phyloP scores from a whole-genome alignment of 371 early-diverging fungal genomes.

The Thermomucor indicae-seudaticae region DNA sequence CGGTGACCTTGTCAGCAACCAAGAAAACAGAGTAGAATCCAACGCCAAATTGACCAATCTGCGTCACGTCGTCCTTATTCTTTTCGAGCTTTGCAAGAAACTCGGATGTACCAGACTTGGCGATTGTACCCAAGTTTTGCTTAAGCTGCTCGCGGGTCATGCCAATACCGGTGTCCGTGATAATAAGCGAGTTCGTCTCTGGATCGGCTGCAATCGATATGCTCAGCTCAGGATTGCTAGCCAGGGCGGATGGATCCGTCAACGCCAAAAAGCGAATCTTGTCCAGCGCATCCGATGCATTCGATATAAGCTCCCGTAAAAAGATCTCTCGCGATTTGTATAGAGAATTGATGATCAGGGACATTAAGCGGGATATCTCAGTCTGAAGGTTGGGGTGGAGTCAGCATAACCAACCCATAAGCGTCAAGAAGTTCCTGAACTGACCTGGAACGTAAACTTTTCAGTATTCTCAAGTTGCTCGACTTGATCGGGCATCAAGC shows the following conservation, averaged over 20 bases:
- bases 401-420: not conserved
- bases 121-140: slow-evolving; percentile 94
- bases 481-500: slow-evolving; percentile 24
- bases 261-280: slow-evolving; percentile 84
- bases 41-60: slow-evolving; percentile 99
- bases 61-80: slow-evolving; percentile 53
- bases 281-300: slow-evolving; percentile 94
- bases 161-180: slow-evolving; percentile 94
- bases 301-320: slow-evolving; percentile 95
- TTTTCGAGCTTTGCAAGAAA: slow-evolving; percentile 72
- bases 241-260: slow-evolving; percentile 62
- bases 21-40: slow-evolving; percentile 95
- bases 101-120: slow-evolving; percentile 87
- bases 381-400: slow-evolving; percentile 33
- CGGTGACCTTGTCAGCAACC: slow-evolving; percentile 95
- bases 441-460: slow-evolving; percentile 39
- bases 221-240: slow-evolving; percentile 54
- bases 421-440: not conserved
- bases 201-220: slow-evolving; percentile 75
- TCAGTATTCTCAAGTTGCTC: slow-evolving; percentile 26
- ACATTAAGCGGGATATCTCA: slow-evolving; percentile 84
- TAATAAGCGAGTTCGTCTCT: slow-evolving; percentile 64
- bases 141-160: slow-evolving; percentile 92
- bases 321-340: slow-evolving; percentile 91
- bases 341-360: slow-evolving; percentile 85